These are phyloP conservation scores for Phyllosticta paracitricarpa DNA, from an alignment of 2,329 filamentous ascomycete genomes.

Conservation along the genomic window DNA sequence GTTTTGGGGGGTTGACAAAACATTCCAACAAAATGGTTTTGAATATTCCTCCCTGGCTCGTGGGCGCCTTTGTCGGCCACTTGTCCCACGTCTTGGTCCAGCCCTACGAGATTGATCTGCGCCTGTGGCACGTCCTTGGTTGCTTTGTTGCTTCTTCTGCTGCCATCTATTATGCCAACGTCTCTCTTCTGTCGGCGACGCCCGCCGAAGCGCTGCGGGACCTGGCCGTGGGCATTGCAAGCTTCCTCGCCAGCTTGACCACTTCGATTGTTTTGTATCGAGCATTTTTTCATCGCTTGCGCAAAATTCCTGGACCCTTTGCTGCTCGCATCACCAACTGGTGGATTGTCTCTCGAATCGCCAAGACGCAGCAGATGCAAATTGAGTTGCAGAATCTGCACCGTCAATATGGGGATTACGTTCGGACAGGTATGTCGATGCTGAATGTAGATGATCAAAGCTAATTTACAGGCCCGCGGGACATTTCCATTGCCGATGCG, in stretches of 20 bases:
- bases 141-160: background rate
- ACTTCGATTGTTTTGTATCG: conserved; percentile 18
- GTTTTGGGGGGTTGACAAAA: background rate
- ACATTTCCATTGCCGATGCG: background rate
- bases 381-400: conserved; percentile 9
- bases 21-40: background rate
- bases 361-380: background rate
- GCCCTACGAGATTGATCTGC: background rate
- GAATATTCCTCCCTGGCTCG: background rate
- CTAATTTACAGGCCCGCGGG: conserved; percentile 15
- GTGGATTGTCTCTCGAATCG: conserved; percentile 9
- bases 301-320: conserved; percentile 27
- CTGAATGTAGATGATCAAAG: conserved; percentile 18
- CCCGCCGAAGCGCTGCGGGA: background rate
- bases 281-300: conserved; percentile 23
- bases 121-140: background rate
- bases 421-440: conserved; percentile 17
- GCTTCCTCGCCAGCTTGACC: background rate
- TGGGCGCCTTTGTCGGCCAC: background rate
- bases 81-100: background rate
- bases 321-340: conserved; percentile 24
- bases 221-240: background rate
- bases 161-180: background rate
- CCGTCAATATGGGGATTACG: conserved; percentile 7
- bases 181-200: background rate